phyloP scores from a whole-genome alignment of 78 protist genomes.

The Bigelowiella natans region DNA sequence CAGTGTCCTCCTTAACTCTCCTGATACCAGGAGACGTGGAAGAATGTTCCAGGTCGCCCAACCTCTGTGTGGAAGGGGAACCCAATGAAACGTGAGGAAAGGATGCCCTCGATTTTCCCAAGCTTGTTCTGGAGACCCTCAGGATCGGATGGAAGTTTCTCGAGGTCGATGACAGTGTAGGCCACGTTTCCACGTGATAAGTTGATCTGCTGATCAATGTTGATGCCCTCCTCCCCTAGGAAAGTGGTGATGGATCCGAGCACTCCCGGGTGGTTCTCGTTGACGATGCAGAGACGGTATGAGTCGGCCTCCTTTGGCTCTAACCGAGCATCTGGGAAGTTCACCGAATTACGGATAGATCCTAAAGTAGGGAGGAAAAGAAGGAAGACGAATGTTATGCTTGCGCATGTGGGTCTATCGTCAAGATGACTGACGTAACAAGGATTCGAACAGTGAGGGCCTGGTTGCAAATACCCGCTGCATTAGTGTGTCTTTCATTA shows the following conservation, averaged over 20 bases:
- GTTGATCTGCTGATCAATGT: constrained; percentile 6
- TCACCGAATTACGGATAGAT: neutral
- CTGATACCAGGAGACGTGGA: neutral
- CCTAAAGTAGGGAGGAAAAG: too few relatives aligned
- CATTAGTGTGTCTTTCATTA: too few relatives aligned
- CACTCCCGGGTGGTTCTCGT: constrained; percentile 4
- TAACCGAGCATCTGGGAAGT: neutral
- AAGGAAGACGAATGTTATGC: too few relatives aligned
- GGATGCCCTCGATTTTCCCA: neutral
- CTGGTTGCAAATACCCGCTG: too few relatives aligned
- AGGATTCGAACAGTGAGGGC: too few relatives aligned
- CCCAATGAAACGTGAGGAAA: neutral
- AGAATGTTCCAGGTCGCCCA: neutral
- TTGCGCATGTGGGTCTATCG: too few relatives aligned
- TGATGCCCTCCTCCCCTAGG: neutral
- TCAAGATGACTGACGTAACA: too few relatives aligned
- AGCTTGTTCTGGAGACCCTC: neutral
- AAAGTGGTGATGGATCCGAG: neutral
- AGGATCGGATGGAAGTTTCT: neutral
- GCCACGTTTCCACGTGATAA: neutral
- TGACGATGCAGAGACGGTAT: constrained; percentile 14
- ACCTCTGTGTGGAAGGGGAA: neutral
- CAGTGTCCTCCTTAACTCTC: too few relatives aligned
- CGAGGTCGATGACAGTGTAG: constrained; percentile 1
- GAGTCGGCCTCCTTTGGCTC: neutral